Percentiles rank a stretch among this genome's conserved stretches.
Conservation (phyloP, 805 yeast genomes). For the Yamadazyma tumulicola region DNA sequence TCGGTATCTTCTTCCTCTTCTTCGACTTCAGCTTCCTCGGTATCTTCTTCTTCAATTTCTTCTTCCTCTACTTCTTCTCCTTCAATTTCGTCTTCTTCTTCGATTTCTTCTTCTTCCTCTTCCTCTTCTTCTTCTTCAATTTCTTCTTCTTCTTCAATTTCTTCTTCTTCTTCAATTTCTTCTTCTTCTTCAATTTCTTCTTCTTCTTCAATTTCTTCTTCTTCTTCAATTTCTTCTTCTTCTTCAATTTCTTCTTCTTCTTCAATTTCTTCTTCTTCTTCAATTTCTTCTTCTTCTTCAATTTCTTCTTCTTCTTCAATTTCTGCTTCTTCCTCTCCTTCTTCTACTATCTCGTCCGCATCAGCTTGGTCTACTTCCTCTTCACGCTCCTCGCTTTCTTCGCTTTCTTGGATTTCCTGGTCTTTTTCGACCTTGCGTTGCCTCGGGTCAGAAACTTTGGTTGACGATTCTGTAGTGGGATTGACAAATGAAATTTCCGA, state of each 20-base stretch:
- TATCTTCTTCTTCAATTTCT: constrained; percentile 3
- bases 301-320: constrained; percentile 6
- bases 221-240: constrained; percentile 6
- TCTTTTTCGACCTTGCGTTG: constrained; percentile 1
- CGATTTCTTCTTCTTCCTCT: constrained; percentile 1
- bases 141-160: constrained; percentile 3
- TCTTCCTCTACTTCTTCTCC: constrained; percentile 1
- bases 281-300: constrained; percentile 5
- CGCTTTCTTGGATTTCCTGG: constrained; percentile 6
- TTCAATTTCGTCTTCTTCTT: neutral
- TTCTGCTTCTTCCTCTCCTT: neutral
- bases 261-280: neutral
- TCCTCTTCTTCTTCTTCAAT: constrained; percentile 1
- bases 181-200: constrained; percentile 3
- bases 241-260: constrained; percentile 15
- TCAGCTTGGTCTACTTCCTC: constrained; percentile 5
- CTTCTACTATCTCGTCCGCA: constrained; percentile 1
- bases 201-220: constrained; percentile 6
- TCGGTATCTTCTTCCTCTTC: constrained; percentile 3
- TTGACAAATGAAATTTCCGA: neutral
- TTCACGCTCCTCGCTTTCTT: constrained; percentile 1
- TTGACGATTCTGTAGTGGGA: neutral
- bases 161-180: constrained; percentile 1
- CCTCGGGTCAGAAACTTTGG: neutral
- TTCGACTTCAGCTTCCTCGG: constrained; percentile 1